Percentiles rank a stretch among this genome's conserved stretches.
Conservation (phyloP, 768 basidiomycete genomes). For the Tylopilus sp. region DNA sequence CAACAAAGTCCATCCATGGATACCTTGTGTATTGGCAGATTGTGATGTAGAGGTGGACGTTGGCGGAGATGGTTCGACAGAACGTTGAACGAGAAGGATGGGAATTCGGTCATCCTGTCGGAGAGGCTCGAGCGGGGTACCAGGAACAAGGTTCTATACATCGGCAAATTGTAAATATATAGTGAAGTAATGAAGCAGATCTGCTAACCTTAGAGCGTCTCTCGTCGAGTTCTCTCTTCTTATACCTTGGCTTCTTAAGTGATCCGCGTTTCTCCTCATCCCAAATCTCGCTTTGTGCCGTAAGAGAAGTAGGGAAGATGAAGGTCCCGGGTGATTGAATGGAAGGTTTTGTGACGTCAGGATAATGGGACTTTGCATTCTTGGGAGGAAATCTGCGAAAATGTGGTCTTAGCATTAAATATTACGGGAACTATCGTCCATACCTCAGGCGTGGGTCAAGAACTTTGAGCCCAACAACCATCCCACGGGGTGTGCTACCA, state of each 20-base stretch:
- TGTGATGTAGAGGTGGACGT: slow-evolving; percentile 17
- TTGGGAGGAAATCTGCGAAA: slow-evolving; percentile 75
- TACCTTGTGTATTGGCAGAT: slow-evolving; percentile 35
- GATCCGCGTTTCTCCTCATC: slow-evolving; percentile 49
- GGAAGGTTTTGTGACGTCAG: slow-evolving; percentile 24
- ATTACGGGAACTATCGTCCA: slow-evolving; percentile 16
- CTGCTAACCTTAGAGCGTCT: slow-evolving; percentile 63
- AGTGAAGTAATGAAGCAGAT: neutral
- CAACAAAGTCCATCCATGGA: slow-evolving; percentile 87
- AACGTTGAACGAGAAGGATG: slow-evolving; percentile 77
- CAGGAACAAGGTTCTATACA: slow-evolving; percentile 70
- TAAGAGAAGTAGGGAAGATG: slow-evolving; percentile 49
- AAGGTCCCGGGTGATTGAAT: slow-evolving; percentile 29
- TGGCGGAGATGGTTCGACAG: slow-evolving; percentile 43
- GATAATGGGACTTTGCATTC: slow-evolving; percentile 50
- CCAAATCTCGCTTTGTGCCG: slow-evolving; percentile 77
- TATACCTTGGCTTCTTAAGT: slow-evolving; percentile 62
- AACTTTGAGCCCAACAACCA: slow-evolving; percentile 75
- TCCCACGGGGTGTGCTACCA: slow-evolving; percentile 66
- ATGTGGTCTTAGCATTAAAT: neutral
- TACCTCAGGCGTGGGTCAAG: slow-evolving; percentile 87
- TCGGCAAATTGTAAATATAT: neutral
- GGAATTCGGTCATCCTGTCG: slow-evolving; percentile 83
- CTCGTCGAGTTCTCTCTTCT: slow-evolving; percentile 84
- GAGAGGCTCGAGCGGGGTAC: slow-evolving; percentile 60